These are phyloP conservation scores for Pythium sukuiense DNA, from an alignment of 352 stramenopile species.

Conservation along the genomic window DNA sequence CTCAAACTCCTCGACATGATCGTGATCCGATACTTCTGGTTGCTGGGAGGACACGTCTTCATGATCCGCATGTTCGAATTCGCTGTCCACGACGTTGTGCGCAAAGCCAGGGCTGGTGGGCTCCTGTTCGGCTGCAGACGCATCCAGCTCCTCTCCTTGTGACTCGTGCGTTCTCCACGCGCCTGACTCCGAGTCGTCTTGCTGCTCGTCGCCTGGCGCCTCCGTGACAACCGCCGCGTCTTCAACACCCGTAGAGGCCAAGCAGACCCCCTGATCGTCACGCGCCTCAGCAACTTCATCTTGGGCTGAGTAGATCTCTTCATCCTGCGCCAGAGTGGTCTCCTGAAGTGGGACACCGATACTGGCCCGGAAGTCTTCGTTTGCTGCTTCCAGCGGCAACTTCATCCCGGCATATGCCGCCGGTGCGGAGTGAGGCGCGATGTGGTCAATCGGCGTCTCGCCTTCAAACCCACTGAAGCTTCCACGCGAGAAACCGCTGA, in stretches of 20 bases:
- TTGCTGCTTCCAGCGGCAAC: background rate
- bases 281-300: background rate
- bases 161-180: background rate
- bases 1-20: background rate
- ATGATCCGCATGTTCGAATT: background rate
- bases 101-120: background rate
- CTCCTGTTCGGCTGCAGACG: background rate
- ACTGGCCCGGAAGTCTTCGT: background rate
- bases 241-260: background rate
- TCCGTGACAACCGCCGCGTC: background rate
- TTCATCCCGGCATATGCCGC: conserved; percentile 4
- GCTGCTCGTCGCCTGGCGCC: background rate
- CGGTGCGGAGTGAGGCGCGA: conserved; percentile 8
- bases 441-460: background rate
- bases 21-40: background rate
- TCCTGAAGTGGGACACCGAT: background rate
- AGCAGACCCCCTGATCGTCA: background rate
- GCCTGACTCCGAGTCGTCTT: background rate
- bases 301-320: background rate
- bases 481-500: background rate
- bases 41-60: background rate
- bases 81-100: background rate
- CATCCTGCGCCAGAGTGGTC: too few relatives aligned
- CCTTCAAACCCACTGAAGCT: conserved; percentile 13
- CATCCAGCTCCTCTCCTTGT: background rate